Evolutionary conservation across 1,284 basidiomycete genomes (phyloP).

Genomic region (Austropuccinia psidii): DNA sequence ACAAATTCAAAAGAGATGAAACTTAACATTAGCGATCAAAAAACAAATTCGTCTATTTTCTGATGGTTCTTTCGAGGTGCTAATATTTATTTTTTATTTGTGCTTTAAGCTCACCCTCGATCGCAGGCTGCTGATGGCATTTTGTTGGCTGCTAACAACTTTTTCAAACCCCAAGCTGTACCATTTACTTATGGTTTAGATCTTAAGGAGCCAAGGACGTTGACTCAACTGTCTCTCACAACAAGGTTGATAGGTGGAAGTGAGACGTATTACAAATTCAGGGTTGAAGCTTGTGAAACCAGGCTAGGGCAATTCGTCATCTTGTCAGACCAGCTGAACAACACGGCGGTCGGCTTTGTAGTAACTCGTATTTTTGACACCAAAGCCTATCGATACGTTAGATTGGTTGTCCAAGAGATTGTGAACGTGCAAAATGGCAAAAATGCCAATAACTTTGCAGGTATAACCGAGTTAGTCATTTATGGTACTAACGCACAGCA

Average conservation of each 20-base stretch:
- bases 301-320: neutral
- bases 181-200: neutral
- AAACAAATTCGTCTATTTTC: no score
- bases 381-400: no score
- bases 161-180: neutral
- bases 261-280: neutral
- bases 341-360: slow-evolving; percentile 11
- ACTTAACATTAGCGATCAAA: no score
- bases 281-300: neutral
- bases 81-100: neutral
- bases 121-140: neutral
- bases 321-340: neutral
- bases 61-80: neutral
- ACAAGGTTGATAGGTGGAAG: neutral
- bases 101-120: neutral
- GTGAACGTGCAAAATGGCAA: no score
- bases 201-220: neutral
- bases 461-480: no score
- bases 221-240: neutral
- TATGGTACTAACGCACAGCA: no score
- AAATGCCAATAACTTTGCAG: no score
- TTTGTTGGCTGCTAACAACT: neutral
- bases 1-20: no score
- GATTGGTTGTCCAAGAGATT: no score
- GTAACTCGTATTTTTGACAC: no score